Base-by-base conservation (phyloP, 2,329 filamentous ascomycete species). In the Colletotrichum somersetense region DNA sequence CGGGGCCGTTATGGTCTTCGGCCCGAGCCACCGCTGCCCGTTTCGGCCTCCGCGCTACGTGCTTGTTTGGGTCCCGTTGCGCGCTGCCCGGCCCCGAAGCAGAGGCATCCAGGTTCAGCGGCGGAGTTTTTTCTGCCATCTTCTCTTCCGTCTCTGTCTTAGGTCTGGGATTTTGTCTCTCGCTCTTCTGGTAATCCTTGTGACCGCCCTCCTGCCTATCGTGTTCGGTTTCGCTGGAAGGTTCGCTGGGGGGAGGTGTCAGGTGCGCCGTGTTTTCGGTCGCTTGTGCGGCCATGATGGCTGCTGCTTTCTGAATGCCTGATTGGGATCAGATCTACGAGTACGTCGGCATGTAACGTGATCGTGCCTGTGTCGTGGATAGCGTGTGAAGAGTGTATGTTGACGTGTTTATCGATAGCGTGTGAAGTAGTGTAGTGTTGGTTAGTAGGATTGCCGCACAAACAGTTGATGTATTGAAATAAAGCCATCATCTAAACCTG, bases 131-230 rank as follows among this genome's bases (percentile, higher is more conserved):
- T n/a, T 53, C 53, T 1, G 52, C 61, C 16, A 63, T 63, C 61
- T 33, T 63, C n/a, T 63, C 61, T 42, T 63, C 46, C 2, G 61
- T 63, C 48, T 33, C 61, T 1, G 61, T 63, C 35, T 53, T 63
- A 10, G 14, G 16, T 8, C 18, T 26, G 1, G 46, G 4, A 8
- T 38, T 50, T 12, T 35, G 23, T 18, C 50, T 35, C 7, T 14
- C 18, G 35, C 38, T 30, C 35, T 35, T 12, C 35, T 44, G 23
- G 16, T 30, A 14, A 5, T 8, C 12, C 20, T 23, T 23, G 18
- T 16, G 23, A 18, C 40, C 48, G 14, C 30, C 16, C 33, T 23
- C 8, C 33, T 40, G 33, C 33, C 23, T 12, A 2, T n/a, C 10
- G 8, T 57, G 11, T 4, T 33, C 48, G 23, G 35, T n/a, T n/a